Evolutionary conservation across 371 early-diverging fungal genomes (phyloP), one percentile per base, ranked within the genome.

Genomic region (Nematocida ausubeli): DNA sequence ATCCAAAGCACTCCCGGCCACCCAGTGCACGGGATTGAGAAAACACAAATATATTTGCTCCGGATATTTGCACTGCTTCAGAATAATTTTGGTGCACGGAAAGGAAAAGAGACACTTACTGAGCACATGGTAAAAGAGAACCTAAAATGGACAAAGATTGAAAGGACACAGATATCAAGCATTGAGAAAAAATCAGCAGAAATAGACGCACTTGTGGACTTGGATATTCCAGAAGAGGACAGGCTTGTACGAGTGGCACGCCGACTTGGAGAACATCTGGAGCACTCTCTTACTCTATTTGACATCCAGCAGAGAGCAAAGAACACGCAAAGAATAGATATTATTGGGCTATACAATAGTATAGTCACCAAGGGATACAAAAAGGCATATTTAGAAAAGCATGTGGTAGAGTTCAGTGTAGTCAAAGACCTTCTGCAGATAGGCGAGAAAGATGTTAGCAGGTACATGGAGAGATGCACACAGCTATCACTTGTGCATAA

Each of bases 401-500:
- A 49, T 4, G 34, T 55, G 9, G 57, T 82, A n/a, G 54, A 54
- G 39, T 69, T 47, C 30, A 26, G 52, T 7, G 35, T 37, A 1
- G 28, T 82, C 9, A 44, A 49, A 24, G 24, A 51, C 16, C 26
- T 22, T 16, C 26, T 78, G 22, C 39, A 47, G 9, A 55, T 67
- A 12, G 34, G 30, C n/a, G 28, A 50, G n/a, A 9, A 28, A 2
- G 60, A 79, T 1, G 47, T 54, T 35, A 19, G 39, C 37, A 44
- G 49, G 30, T 54, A 55, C 40, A 60, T 81, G 28, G 54, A 64
- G 24, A 69, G 75, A 65, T 49, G 62, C 26, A 30, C 69, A 28
- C 56, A 62, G 6, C 56, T 69, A n/a, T 78, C 73, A 39, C 58
- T 81, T 62, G 28, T 70, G 57, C 68, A 49, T 63, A 24, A 44